Evolutionary conservation across 495 filamentous ascomycete species (phyloP), one percentile per base, ranked within the genome.

Genomic region (Podospora bellae-mahoneyi): DNA sequence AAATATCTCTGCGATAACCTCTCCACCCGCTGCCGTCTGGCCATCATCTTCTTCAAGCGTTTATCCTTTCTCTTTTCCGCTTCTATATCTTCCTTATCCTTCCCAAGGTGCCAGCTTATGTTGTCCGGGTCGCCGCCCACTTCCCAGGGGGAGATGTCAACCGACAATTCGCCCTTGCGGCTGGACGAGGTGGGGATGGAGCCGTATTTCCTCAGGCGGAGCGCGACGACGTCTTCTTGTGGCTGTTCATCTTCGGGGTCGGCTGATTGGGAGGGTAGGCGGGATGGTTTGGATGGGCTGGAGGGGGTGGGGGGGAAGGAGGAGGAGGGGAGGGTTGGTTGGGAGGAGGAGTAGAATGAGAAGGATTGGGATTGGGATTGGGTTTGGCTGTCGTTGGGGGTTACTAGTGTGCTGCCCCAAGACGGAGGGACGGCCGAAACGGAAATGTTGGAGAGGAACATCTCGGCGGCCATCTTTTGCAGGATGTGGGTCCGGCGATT

Each of bases 191-290:
- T 23, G 64, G 54, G 39, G 60, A 76, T 70, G 15, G 66, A 20
- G 5, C 67, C 68, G 66, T 75, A 76, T 60, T 73, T 68, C 9
- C 76, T 71, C 23, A 75, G 64, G 18, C 69, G 71, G 34, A 74
- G 59, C 26, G 48, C 63, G 6, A 69, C 64, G 7, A 66, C 18
- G 64, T 69, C 73, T 28, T 66, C 68, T 57, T 58, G 18, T 15
- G 54, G 39, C 26, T 10, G 58, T 23, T 60, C 58, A 5, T 39
- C n/a, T 28, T 39, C 28, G 5, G 18, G 65, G 0, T 61, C 23
- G 18, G 65, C 55, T 28, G 6, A 15, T 26, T 30, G 19, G 2
- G 54, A 56, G 56, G 1, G 4, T 28, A 20, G 27, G 23, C 59
- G 20, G 59, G 23, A 30, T 16, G 55, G 26, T 19, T 26, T 48